Evolutionary conservation across 2,329 filamentous ascomycete species (phyloP), one percentile per base, ranked within the genome.

Genomic region (Diaporthe vaccinii): DNA sequence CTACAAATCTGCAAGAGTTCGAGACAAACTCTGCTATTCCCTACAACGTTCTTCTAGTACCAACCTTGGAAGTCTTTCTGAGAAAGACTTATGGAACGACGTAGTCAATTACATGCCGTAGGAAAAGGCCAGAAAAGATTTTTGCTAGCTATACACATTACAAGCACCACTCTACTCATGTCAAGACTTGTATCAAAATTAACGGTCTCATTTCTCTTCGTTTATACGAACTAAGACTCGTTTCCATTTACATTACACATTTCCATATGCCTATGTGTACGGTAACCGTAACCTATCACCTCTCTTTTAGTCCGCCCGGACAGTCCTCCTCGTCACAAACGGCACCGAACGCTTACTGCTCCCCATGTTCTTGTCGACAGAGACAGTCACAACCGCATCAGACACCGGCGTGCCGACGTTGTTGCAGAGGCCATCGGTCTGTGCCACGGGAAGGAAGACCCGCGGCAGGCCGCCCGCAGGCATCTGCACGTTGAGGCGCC

Each of bases 401-500:
- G 55, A 67, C 46, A 67, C 72, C 12, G 59, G 36, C 10, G 34
- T 31, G 20, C 25, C 62, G 20, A 73, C 72, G 31, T 73, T 73
- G 36, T 67, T 73, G 49, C 72, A 73, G 10, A 73, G 72, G 25
- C 72, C 72, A 20, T 67, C 58, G 17, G 59, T 68, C 59, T 73
- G 76, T 4, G 80, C 76, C 20, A 74, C 78, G 0, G 83, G 83
- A 75, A 84, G 86, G 65, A 86, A 82, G 4, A 88, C 83, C 67
- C 83, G 80, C 1, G 88, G 87, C 65, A 85, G 74, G 0, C 88
- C 88, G 3, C 81, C 77, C 0, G 55, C 49, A 1, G 78, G 80
- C 81, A 89, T 86, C 17, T 81, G 79, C 0, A 89, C 84, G 0
- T 80, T 78, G n/a, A 90, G 77, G 57, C 83, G 83, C 0, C 87